Conservation (phyloP, 169 alveolate genomes). For the Perkinsus marinus region DNA sequence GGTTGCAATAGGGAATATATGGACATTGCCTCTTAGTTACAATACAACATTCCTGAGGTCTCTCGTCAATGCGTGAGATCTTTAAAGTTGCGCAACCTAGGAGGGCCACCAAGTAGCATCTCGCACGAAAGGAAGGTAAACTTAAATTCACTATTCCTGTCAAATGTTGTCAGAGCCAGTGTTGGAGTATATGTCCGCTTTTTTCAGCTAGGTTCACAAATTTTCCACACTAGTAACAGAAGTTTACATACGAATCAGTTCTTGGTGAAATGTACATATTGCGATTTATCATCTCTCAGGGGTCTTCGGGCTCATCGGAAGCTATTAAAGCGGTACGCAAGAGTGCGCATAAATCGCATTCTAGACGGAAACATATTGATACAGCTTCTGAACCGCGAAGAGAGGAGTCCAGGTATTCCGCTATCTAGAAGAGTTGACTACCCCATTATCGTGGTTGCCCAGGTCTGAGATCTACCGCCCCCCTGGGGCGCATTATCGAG, state of each 20-base stretch:
- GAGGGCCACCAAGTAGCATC: too few species aligned
- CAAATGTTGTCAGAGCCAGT: too few species aligned
- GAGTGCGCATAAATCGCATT: background rate
- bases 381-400: background rate
- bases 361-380: background rate
- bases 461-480: background rate
- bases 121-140: too few species aligned
- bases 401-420: background rate
- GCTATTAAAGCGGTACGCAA: background rate
- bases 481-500: background rate
- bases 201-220: too few species aligned
- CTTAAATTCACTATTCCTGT: too few species aligned
- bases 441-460: background rate
- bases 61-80: background rate
- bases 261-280: background rate
- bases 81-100: background rate
- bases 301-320: background rate
- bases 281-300: background rate
- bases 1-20: background rate
- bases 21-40: background rate
- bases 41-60: background rate
- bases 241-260: too few species aligned
- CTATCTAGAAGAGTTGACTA: too few species aligned
- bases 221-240: too few species aligned
- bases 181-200: too few species aligned